A percentile compares a stretch with the other conserved stretches of the same genome.
Evolutionary conservation across 441 rosid species (phyloP).

Genomic region (Kokia cookei): DNA sequence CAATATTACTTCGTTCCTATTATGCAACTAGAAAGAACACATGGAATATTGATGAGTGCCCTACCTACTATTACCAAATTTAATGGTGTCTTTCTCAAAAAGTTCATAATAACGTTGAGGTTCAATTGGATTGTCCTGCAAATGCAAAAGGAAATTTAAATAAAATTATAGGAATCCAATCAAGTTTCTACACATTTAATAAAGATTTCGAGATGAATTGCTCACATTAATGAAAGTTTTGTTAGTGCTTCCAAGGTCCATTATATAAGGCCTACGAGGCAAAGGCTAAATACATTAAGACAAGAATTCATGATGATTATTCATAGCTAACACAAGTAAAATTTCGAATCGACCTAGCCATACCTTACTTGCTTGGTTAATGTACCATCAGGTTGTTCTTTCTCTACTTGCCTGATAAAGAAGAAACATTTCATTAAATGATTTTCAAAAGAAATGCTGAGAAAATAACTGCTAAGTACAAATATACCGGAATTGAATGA

Average conservation of each 20-base stretch:
- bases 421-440: slow-evolving; percentile 13
- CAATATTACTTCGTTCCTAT: not conserved
- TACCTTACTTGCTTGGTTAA: slow-evolving; percentile 61
- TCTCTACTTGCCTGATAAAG: slow-evolving; percentile 64
- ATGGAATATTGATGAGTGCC: slow-evolving; percentile 6
- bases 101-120: slow-evolving; percentile 93
- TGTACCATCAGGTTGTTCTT: slow-evolving; percentile 72
- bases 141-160: slow-evolving; percentile 18
- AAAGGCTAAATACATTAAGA: slow-evolving; percentile 10
- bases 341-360: slow-evolving; percentile 5
- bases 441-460: not conserved
- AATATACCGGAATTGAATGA: slow-evolving; percentile 74
- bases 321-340: not conserved
- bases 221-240: slow-evolving; percentile 84
- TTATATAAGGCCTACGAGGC: slow-evolving; percentile 67
- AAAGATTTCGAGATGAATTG: slow-evolving; percentile 11
- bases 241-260: slow-evolving; percentile 97
- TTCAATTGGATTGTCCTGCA: slow-evolving; percentile 81
- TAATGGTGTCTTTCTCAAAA: slow-evolving; percentile 81
- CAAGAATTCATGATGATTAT: not conserved
- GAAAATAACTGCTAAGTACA: slow-evolving; percentile 8
- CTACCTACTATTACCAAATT: slow-evolving; percentile 94
- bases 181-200: slow-evolving; percentile 1
- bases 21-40: not conserved
- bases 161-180: slow-evolving; percentile 1